These are phyloP conservation scores for Fraxinus xanthoxyloides DNA, from an alignment of 305 asterid genomes.

Conservation along the genomic window DNA sequence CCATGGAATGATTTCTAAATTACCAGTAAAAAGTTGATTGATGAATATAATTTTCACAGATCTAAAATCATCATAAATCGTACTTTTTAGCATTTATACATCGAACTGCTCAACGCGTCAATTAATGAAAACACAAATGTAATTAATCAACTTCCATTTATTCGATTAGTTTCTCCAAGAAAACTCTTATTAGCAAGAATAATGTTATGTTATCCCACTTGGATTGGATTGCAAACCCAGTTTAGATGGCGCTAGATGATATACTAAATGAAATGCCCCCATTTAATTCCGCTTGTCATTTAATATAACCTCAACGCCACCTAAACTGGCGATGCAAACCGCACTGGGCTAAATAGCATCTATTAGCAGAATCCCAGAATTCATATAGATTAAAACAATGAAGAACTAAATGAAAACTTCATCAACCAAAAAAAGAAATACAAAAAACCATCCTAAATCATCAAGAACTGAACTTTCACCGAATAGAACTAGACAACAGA, in stretches of 20 bases:
- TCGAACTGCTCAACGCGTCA: not conserved
- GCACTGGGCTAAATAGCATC: not conserved
- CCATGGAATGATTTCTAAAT: conserved; percentile 6
- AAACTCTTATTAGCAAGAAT: not conserved
- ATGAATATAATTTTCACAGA: conserved; percentile 23
- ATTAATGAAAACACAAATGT: not conserved
- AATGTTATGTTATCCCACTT: not conserved
- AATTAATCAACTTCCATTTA: not conserved
- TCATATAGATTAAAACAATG: not conserved
- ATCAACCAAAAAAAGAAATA: not conserved
- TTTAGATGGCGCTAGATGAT: not conserved
- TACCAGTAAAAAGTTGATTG: conserved; percentile 13
- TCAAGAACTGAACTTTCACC: conserved; percentile 9
- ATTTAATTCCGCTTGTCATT: too few relatives aligned
- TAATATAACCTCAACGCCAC: not conserved
- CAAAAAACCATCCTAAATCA: not conserved
- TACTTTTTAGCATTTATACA: not conserved
- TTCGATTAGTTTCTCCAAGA: conserved; percentile 3
- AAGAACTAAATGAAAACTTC: conserved; percentile 11
- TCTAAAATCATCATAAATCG: conserved; percentile 20
- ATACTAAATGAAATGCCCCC: not conserved
- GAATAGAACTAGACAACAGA: conserved; percentile 8
- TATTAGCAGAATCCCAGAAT: not conserved
- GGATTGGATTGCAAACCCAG: not conserved
- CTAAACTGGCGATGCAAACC: not conserved